These are phyloP conservation scores for Coemansia sp. DNA, from an alignment of 192 early-diverging fungal genomes.

Conservation along the genomic window DNA sequence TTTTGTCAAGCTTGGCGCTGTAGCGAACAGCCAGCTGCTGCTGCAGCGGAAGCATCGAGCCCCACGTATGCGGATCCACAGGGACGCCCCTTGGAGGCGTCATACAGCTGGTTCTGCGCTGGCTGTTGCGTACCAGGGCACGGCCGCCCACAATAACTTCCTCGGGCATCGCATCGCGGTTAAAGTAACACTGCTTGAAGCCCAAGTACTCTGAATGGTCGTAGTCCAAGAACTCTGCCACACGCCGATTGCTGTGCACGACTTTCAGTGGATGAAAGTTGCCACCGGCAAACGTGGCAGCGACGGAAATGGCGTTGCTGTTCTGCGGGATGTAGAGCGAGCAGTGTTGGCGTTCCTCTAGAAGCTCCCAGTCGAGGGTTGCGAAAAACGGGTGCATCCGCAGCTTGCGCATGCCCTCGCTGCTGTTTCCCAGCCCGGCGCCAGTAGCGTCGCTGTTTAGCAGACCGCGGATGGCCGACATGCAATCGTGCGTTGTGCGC, in stretches of 20 bases:
- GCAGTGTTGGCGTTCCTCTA: conserved; percentile 62
- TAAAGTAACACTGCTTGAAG: conserved; percentile 40
- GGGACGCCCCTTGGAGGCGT: conserved; percentile 18
- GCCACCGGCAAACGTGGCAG: conserved; percentile 27
- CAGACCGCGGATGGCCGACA: conserved; percentile 67
- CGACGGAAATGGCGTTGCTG: conserved; percentile 61
- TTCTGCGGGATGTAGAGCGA: conserved; percentile 77
- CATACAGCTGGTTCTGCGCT: background rate
- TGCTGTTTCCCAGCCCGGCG: conserved; percentile 72
- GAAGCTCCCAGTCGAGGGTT: conserved; percentile 68
- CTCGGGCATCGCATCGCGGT: conserved; percentile 15
- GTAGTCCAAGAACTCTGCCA: conserved; percentile 71
- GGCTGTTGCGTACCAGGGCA: background rate
- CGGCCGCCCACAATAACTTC: conserved; percentile 21
- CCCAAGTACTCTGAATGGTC: conserved; percentile 72
- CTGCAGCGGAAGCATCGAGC: conserved; percentile 15
- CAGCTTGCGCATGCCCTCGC: conserved; percentile 65
- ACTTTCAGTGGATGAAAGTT: conserved; percentile 84
- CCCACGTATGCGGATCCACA: conserved; percentile 24
- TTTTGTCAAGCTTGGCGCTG: conserved; percentile 17
- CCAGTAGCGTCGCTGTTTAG: conserved; percentile 61
- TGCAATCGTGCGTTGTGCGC: conserved; percentile 62
- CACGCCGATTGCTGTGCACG: conserved; percentile 33
- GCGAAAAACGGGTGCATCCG: conserved; percentile 78
- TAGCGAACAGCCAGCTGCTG: conserved; percentile 17